A percentile compares a stretch with the other conserved stretches of the same genome.
Conservation (phyloP, 257 asterid species). For the Marsdenia floribunda region DNA sequence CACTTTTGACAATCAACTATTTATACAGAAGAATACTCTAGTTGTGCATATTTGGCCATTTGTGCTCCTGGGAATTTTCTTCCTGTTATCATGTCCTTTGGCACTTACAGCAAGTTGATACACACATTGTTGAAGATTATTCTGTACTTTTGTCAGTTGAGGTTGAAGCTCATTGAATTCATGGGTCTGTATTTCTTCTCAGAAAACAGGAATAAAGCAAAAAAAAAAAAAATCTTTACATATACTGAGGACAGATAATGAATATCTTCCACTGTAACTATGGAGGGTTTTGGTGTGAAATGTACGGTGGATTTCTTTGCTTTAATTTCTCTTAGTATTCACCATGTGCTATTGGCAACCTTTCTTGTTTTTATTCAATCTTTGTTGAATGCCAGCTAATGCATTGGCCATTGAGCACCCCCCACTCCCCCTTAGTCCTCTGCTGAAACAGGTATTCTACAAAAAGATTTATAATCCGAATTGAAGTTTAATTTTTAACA, state of each 20-base stretch:
- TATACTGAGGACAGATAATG: not conserved
- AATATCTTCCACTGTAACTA: not conserved
- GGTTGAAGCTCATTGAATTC: not conserved
- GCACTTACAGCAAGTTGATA: not conserved
- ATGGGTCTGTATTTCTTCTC: not conserved
- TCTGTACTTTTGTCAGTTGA: not conserved
- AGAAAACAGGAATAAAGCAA: not conserved
- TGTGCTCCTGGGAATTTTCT: not conserved
- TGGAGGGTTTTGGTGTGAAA: not conserved
- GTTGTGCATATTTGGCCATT: conserved; percentile 1
- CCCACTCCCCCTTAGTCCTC: not conserved
- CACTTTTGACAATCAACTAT: not conserved
- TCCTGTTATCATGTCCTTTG: not conserved
- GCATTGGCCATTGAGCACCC: not conserved
- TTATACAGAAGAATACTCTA: not conserved
- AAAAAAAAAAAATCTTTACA: not conserved
- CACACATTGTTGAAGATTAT: not conserved
- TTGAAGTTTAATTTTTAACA: too few species aligned
- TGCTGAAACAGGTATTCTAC: not conserved
- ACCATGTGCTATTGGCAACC: not conserved
- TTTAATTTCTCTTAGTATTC: not conserved
- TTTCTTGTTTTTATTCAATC: not conserved
- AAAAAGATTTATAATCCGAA: too few species aligned
- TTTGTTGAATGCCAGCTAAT: conserved; percentile 4
- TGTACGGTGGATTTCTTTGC: not conserved